Evolutionary conservation across 176 grass and related monocot genomes (phyloP), one percentile per base, ranked within the genome.

Genomic region (Rhynchospora pubera): DNA sequence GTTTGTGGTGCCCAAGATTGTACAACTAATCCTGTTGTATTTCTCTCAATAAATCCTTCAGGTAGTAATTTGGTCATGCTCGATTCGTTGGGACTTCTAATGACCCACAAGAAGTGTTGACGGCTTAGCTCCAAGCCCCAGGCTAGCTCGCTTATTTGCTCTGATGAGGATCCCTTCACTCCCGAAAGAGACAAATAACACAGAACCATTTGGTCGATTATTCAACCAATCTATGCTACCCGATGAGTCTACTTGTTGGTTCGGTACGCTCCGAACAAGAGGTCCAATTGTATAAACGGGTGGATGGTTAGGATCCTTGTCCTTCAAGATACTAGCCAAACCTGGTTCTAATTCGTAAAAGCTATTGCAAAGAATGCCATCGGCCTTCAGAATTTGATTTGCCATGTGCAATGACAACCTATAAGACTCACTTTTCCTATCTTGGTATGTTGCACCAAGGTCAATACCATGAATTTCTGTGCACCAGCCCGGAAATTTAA

Each of bases 401-500:
- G 18, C 19, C n/a, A 67, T 21, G 64, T 78, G 39, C 47, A 89
- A 9, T 11, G 72, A 13, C 30, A 21, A n/a, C 14, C 32, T 13
- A 72, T 76, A 81, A 14, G 55, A n/a, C 23, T 89, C 87, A 14
- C 44, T 24, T 39, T 52, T 15, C 23, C 83, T 77, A 30, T 85
- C 87, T 88, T 90, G 89, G 0, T 89, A 66, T 51, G 91, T 79
- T 11, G 72, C 7, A 23, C 87, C 74, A 24, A 97, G 14, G 46
- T 97, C 93, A 0, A n/a, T 2, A 0, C 91, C 89, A 13, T 86
- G 87, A 48, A 97, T 83, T 3, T 83, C 62, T n/a, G 91, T 81
- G 83, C 91, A 97, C 71, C 71, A 75, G 24, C 93, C 93, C 6
- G 91, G 93, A 3, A 97, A 89, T 9, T 80, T 24, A 44, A 90